phyloP scores from a whole-genome alignment of 139 green algal genomes.

The Chlorella vulgaris region DNA sequence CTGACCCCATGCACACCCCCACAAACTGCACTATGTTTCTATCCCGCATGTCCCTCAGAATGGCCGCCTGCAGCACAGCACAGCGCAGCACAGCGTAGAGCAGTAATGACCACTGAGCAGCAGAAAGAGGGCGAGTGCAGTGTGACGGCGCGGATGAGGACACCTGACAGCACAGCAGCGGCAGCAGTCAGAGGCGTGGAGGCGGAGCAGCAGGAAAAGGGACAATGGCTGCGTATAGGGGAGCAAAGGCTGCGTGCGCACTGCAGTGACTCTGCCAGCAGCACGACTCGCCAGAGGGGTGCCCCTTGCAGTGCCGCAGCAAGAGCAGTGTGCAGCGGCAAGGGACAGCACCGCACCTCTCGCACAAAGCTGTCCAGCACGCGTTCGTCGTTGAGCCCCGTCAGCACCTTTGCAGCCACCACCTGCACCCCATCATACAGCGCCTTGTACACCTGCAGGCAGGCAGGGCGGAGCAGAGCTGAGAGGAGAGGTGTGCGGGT shows the following conservation, averaged over 20 bases:
- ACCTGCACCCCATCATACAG: conserved; percentile 34
- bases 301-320: not conserved
- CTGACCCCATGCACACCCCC: conserved; percentile 30
- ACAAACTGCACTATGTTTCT: conserved; percentile 52
- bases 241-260: too few relatives aligned
- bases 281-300: too few relatives aligned
- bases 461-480: not conserved
- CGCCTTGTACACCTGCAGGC: conserved; percentile 42
- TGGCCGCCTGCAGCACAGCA: conserved; percentile 10
- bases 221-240: too few relatives aligned
- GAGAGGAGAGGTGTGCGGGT: too few relatives aligned
- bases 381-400: not conserved
- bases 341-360: conserved; percentile 10
- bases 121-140: not conserved
- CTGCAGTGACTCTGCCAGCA: too few relatives aligned
- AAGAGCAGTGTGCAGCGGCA: not conserved
- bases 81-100: not conserved
- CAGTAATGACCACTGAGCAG: too few relatives aligned
- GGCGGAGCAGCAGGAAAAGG: too few relatives aligned
- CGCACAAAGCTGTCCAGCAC: conserved; percentile 9
- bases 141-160: too few relatives aligned
- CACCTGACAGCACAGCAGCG: too few relatives aligned
- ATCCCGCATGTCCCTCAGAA: conserved; percentile 34
- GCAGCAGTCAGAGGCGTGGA: too few relatives aligned
- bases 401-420: conserved; percentile 50